Evolutionary conservation across 2,329 filamentous ascomycete species (phyloP).

Genomic region (Ceratocystis papillata): DNA sequence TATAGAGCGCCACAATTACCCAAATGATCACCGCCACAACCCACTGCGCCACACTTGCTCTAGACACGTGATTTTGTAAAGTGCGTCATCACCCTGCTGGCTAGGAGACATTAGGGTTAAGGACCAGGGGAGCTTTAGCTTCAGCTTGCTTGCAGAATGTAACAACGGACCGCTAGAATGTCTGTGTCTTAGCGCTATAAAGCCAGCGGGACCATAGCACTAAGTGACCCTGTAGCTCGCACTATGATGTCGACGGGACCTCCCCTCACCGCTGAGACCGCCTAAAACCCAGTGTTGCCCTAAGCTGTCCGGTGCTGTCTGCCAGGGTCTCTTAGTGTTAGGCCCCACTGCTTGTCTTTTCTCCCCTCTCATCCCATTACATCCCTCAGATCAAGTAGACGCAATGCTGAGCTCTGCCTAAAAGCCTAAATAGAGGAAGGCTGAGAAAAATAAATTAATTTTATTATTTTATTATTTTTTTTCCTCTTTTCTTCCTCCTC

Average conservation of each 20-base stretch:
- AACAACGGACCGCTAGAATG: not conserved
- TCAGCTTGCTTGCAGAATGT: not conserved
- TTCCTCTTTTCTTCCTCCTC: constrained; percentile 1
- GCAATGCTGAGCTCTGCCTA: constrained; percentile 8
- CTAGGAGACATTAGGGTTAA: not conserved
- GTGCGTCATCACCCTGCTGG: constrained; percentile 4
- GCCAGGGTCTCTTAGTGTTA: too few species aligned
- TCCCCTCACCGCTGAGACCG: not conserved
- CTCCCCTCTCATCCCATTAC: not conserved
- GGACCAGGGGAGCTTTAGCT: not conserved
- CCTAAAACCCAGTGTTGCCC: too few species aligned
- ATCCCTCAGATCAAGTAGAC: not conserved
- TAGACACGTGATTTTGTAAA: not conserved
- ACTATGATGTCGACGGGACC: not conserved
- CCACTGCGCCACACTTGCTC: not conserved
- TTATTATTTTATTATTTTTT: not conserved
- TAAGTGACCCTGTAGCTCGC: too few species aligned
- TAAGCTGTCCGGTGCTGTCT: too few species aligned
- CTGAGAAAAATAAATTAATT: constrained; percentile 2
- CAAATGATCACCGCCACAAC: not conserved
- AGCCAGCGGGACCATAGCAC: not conserved
- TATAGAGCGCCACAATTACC: not conserved
- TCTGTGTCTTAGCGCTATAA: not conserved
- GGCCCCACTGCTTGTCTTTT: not conserved
- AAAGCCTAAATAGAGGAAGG: not conserved